A percentile compares a stretch with the other conserved stretches of the same genome.
Evolutionary conservation across 192 early-diverging fungal species (phyloP).

Genomic region (Diversispora epigaea): DNA sequence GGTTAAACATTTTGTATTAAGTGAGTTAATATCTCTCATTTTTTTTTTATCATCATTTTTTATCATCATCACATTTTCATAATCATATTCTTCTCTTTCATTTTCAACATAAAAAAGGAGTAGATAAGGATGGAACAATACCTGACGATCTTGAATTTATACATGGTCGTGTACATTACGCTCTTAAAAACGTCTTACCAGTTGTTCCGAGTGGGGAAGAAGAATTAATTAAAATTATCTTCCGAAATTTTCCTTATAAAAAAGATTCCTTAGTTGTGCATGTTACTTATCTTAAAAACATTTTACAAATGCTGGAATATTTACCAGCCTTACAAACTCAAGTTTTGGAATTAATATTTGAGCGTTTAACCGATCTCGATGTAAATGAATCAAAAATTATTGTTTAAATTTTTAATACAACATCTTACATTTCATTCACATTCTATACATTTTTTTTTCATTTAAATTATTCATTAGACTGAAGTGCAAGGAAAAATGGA

Average conservation of each 20-base stretch:
- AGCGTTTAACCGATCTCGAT: constrained; percentile 87
- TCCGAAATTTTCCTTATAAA: constrained; percentile 75
- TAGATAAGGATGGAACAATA: not conserved
- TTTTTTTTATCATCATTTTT: not conserved
- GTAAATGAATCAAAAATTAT: constrained; percentile 47
- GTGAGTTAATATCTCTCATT: not conserved
- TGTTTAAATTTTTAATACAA: not conserved
- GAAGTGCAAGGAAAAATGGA: constrained; percentile 92
- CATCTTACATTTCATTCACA: not conserved
- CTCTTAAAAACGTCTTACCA: constrained; percentile 1
- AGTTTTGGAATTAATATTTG: constrained; percentile 73
- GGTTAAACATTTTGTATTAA: not conserved
- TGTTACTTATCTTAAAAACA: constrained; percentile 70
- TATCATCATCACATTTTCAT: not conserved
- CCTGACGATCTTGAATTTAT: not conserved
- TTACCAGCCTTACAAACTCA: constrained; percentile 67
- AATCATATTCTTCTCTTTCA: not conserved
- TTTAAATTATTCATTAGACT: constrained; percentile 46
- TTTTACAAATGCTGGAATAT: constrained; percentile 76
- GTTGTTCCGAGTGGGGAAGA: not conserved
- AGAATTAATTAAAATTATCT: constrained; percentile 55
- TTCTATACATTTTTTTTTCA: not conserved
- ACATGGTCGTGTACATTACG: constrained; percentile 16
- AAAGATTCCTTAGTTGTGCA: constrained; percentile 56
- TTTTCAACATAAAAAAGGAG: not conserved